Base-by-base conservation (phyloP, 345 rosid genomes). In the Geranium rotundifolium region DNA sequence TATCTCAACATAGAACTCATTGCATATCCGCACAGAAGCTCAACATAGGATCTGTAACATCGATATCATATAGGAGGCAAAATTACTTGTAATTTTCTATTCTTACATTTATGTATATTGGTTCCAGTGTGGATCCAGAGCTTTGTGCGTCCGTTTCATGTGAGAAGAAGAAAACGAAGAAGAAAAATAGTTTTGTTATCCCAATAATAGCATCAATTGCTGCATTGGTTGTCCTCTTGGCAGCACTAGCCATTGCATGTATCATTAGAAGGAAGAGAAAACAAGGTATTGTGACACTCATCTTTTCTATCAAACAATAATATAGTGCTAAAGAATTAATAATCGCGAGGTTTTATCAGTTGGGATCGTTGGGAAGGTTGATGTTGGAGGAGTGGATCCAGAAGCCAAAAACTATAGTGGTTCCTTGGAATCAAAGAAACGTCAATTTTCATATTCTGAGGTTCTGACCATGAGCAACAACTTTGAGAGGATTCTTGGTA, bases 401-500 rank as follows among this genome's bases (percentile, higher is more conserved):
- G 39, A 57, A 9, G 19, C 39, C 6, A 56, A 57, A 5, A 52
- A 56, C 13, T 60, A 19, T 23, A 58, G 62, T 29, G 61, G 66
- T 56, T 62, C 62, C 46, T 19, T 68, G 41, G 71, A 57, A 39
- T 68, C 71, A 14, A 57, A 62, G 71, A 68, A 68, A 60, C 62
- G 58, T 18, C 64, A 49, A 17, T 76, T 72, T 29, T 64, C 64
- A 5, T 66, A 75, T 67, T 30, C 65, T 5, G 79, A 75, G 65
- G 67, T 78, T 16, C 60, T 61, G 15, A 66, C 30, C 41, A 75
- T 72, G 10, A 78, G 79, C 0, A 62, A 78, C 54, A 75, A 69
- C 67, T 78, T 78, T 58, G 54, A 61, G 29, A 71, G 66, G 13
- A 37, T 67, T 30, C 57, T 74, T 17, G 82, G 82, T 30, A 69